Evolutionary conservation across 345 rosid species (phyloP).

Genomic region (Pistacia atlantica): DNA sequence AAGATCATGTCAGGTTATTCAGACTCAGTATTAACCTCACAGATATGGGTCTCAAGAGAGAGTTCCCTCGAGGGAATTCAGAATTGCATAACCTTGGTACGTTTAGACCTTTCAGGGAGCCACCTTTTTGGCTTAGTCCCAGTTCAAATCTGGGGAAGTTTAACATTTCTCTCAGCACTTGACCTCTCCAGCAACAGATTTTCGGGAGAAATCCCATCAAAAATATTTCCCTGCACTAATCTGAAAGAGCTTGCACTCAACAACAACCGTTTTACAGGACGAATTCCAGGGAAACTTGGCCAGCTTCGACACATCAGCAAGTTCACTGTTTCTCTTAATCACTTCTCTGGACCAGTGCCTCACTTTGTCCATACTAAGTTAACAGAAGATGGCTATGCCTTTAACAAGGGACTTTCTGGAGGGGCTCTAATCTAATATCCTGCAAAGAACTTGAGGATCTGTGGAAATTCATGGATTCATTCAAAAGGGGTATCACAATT

Average conservation of each 20-base stretch:
- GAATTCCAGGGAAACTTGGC: neutral
- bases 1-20: neutral
- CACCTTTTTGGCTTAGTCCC: no score
- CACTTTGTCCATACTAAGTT: no score
- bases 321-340: neutral
- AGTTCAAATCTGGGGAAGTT: neutral
- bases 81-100: no score
- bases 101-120: no score
- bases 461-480: neutral
- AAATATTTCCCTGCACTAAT: no score
- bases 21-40: neutral
- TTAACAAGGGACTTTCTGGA: constrained; percentile 15
- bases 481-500: constrained; percentile 12
- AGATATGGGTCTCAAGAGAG: no score
- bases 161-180: no score
- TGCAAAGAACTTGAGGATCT: neutral
- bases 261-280: neutral
- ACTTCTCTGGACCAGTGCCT: neutral
- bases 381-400: neutral
- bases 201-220: no score
- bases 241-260: no score
- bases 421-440: constrained; percentile 5
- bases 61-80: no score
- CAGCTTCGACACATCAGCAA: no score
- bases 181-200: no score